Conservation (phyloP, 2,329 filamentous ascomycete genomes). For the Alternaria sp. region DNA sequence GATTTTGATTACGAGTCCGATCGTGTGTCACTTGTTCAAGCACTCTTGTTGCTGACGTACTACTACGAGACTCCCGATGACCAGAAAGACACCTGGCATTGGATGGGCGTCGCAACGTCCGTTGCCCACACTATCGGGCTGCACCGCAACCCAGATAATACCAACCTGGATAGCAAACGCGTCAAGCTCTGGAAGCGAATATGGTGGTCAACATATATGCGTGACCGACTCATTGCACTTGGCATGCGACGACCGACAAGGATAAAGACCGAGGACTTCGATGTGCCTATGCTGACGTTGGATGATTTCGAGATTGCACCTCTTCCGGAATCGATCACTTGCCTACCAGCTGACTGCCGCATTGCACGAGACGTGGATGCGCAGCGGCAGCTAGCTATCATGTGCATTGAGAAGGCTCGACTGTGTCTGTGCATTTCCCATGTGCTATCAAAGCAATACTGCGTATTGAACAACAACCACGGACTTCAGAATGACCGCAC, state of each 20-base stretch:
- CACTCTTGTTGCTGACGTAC: slow-evolving; percentile 90
- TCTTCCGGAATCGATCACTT: slow-evolving; percentile 72
- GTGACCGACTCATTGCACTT: slow-evolving; percentile 88
- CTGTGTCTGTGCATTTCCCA: slow-evolving; percentile 89
- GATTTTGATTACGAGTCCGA: slow-evolving; percentile 96
- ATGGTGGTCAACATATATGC: slow-evolving; percentile 98
- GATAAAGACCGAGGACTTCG: slow-evolving; percentile 92
- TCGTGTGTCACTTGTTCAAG: slow-evolving; percentile 87
- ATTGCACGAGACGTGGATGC: slow-evolving; percentile 74
- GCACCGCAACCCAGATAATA: slow-evolving; percentile 83
- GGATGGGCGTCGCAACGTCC: slow-evolving; percentile 96
- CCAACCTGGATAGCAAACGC: slow-evolving; percentile 75
- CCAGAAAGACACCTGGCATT: slow-evolving; percentile 98
- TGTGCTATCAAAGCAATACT: slow-evolving; percentile 91
- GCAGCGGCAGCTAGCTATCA: slow-evolving; percentile 80
- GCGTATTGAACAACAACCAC: slow-evolving; percentile 85
- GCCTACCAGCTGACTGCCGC: slow-evolving; percentile 75
- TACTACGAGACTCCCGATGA: slow-evolving; percentile 98
- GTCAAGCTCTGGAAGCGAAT: slow-evolving; percentile 92
- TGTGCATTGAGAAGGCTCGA: slow-evolving; percentile 93
- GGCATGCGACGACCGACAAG: slow-evolving; percentile 93
- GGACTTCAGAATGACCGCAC: slow-evolving; percentile 73
- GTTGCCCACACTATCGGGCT: slow-evolving; percentile 92
- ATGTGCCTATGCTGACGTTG: slow-evolving; percentile 88
- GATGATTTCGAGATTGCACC: slow-evolving; percentile 82